Percentiles rank a stretch among this genome's conserved stretches.
Conservation (phyloP, 148 eudicot genomes). For the Simmondsia chinensis region DNA sequence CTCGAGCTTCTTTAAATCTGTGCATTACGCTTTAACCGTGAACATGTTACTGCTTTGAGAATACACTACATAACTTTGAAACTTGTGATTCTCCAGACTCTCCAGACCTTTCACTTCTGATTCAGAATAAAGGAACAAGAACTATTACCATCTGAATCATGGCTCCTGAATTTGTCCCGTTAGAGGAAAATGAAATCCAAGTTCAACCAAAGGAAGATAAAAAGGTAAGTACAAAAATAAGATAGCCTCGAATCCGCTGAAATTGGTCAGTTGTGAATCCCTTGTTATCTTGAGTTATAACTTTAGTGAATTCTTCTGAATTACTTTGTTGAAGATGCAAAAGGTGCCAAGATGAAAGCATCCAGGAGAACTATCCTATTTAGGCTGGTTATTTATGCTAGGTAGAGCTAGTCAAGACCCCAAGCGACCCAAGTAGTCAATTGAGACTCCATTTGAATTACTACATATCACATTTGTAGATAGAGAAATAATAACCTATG, state of each 20-base stretch:
- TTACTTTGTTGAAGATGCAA: neutral
- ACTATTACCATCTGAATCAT: constrained; percentile 34
- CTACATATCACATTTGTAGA: too few species aligned
- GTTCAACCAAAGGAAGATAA: constrained; percentile 48
- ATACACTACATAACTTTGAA: constrained; percentile 1
- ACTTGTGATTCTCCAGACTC: constrained; percentile 46
- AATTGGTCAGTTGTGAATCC: neutral
- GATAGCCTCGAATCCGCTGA: neutral
- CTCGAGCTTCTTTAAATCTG: too few species aligned
- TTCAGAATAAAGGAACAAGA: constrained; percentile 62
- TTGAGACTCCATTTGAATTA: too few species aligned
- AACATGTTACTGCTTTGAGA: too few species aligned
- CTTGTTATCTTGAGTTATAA: neutral
- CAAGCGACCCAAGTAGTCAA: too few species aligned
- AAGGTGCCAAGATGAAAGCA: neutral
- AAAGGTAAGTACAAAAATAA: constrained; percentile 30
- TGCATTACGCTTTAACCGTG: too few species aligned
- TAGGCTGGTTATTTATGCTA: neutral
- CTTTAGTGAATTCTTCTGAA: neutral
- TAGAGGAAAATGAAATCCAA: constrained; percentile 44
- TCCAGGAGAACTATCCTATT: neutral
- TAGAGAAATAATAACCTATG: too few species aligned
- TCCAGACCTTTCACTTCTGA: constrained; percentile 69
- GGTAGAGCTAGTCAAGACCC: too few species aligned
- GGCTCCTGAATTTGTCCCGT: constrained; percentile 60